Base-by-base conservation (phyloP, 192 early-diverging fungal genomes). In the Coemansia sp. region DNA sequence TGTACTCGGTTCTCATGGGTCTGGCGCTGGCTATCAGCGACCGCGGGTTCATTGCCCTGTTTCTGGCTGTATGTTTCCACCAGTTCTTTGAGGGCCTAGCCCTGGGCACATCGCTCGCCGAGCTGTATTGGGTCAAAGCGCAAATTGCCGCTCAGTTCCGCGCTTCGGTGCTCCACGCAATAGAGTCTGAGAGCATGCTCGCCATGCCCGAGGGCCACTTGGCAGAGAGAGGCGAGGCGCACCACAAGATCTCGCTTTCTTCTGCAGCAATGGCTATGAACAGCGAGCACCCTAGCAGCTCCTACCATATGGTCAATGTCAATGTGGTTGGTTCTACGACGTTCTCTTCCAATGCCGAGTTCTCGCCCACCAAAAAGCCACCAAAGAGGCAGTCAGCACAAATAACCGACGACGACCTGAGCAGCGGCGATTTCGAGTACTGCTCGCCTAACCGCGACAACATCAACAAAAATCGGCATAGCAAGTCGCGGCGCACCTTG, bases 1-100 rank as follows among this genome's bases (percentile, higher is more conserved):
- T 89, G 50, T 89, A 92, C 66, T 91, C 90, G 60, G 78, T 92
- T 40, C 77, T 92, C 13, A 88, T 92, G 21, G 91, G 91, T 9
- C 71, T 92, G 59, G 80, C 90, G 31, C 76, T 91, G 13, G 55
- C 69, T 13, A 63, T 71, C 23, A 71, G 63, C 36, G 66, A 74
- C 58, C 33, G 46, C 5, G 88, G 81, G 0, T 89, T 90, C 62
- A 66, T 69, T 7, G 79, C 81, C 2, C 69, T 93, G 20, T 76
- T 89, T 13, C 66, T 88, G 21, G 91, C 91, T 0, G 59, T 92
- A 9, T 73, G 85, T 21, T 90, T 93, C 67, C 84, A 84, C 74
- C 91, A 93, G 79, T 83, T 87, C 70, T 90, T 91, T 69, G 88
- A 91, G 69, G 92, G 91, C 20, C 60, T 93, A 33, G 90, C 90